These are phyloP conservation scores for Hirschioporus abietinus DNA, from an alignment of 768 basidiomycete genomes.

Conservation along the genomic window DNA sequence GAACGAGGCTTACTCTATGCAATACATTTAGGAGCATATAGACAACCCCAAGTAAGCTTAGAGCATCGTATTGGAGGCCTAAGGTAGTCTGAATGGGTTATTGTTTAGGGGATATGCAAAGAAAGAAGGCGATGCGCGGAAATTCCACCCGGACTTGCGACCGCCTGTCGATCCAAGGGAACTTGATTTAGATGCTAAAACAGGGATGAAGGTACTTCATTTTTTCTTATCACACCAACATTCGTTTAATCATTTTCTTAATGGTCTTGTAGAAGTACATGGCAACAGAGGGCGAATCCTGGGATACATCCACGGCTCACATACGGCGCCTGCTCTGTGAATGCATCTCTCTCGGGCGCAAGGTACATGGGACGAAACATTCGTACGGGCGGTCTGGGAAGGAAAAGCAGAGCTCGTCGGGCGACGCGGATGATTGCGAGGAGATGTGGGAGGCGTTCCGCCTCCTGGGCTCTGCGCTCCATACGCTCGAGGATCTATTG, in stretches of 20 bases:
- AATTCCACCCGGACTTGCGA: conserved; percentile 65
- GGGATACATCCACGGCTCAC: conserved; percentile 72
- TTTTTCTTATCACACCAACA: too few relatives aligned
- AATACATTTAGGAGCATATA: conserved; percentile 52
- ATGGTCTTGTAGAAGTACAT: conserved; percentile 57
- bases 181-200: conserved; percentile 70
- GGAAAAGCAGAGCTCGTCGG: neutral
- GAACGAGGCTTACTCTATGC: conserved; percentile 4
- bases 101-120: conserved; percentile 54
- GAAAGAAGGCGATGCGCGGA: conserved; percentile 66
- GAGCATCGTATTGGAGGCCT: neutral
- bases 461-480: conserved; percentile 61
- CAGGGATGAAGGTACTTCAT: conserved; percentile 66
- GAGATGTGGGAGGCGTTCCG: conserved; percentile 67
- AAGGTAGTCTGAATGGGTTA: neutral
- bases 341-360: conserved; percentile 67
- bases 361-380: conserved; percentile 30
- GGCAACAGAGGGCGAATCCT: conserved; percentile 59
- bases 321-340: conserved; percentile 54
- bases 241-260: too few relatives aligned
- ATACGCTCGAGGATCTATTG: conserved; percentile 68
- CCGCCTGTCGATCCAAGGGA: conserved; percentile 70
- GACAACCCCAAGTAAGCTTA: conserved; percentile 63
- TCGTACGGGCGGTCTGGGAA: neutral
- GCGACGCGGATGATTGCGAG: conserved; percentile 27